Conservation (phyloP, 2,329 filamentous ascomycete genomes). For the Cytospora paraplurivora region DNA sequence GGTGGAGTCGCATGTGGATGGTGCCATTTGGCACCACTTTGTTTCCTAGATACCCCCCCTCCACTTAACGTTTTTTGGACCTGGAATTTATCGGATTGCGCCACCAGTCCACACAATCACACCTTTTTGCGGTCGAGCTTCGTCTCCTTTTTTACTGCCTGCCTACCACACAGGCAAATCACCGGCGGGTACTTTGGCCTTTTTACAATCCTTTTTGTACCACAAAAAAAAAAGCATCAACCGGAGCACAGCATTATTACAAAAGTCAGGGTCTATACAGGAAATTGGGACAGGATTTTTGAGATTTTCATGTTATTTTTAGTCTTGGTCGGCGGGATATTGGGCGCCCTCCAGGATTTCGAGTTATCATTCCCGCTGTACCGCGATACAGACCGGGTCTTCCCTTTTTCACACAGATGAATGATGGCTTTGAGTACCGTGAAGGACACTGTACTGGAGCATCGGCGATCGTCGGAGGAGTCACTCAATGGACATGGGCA, state of each 20-base stretch:
- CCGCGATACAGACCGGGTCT: slow-evolving; percentile 9
- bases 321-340: slow-evolving; percentile 10
- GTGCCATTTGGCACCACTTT: slow-evolving; percentile 32
- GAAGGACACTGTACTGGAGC: not conserved
- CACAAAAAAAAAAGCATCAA: slow-evolving; percentile 35
- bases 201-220: slow-evolving; percentile 26
- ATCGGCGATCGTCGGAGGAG: not conserved
- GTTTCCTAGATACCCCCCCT: slow-evolving; percentile 47
- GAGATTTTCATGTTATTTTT: slow-evolving; percentile 18
- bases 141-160: slow-evolving; percentile 13
- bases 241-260: slow-evolving; percentile 37
- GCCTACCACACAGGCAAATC: not conserved
- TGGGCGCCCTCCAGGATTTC: slow-evolving; percentile 14
- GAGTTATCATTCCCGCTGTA: slow-evolving; percentile 14
- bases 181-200: slow-evolving; percentile 22
- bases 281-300: slow-evolving; percentile 27
- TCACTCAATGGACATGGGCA: not conserved
- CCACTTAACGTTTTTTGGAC: slow-evolving; percentile 22
- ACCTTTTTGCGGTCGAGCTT: slow-evolving; percentile 10
- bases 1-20: slow-evolving; percentile 19
- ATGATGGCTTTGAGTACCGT: not conserved
- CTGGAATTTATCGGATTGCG: slow-evolving; percentile 22
- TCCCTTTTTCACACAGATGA: not conserved
- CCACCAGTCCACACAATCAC: slow-evolving; percentile 17
- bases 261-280: slow-evolving; percentile 32